phyloP scores from a whole-genome alignment of 2,329 filamentous ascomycete species.

The Pyrenophora seminiperda region DNA sequence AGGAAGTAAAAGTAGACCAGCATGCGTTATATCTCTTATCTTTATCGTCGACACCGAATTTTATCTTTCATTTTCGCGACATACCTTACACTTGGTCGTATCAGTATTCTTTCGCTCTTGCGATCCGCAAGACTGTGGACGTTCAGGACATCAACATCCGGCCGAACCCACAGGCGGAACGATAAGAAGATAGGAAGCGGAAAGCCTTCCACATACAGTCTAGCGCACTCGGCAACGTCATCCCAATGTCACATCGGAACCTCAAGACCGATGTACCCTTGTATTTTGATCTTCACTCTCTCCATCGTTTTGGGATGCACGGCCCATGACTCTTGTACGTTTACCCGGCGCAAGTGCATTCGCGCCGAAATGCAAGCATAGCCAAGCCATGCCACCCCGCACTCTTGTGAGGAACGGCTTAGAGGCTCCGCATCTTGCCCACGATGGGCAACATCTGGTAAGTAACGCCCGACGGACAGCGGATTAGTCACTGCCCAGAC shows the following conservation, averaged over 20 bases:
- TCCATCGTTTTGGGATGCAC: not conserved
- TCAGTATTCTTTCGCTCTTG: not conserved
- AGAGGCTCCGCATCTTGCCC: constrained; percentile 18
- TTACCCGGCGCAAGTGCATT: not conserved
- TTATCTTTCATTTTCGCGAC: not conserved
- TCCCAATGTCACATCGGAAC: not conserved
- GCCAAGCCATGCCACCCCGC: constrained; percentile 32
- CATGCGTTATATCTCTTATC: not conserved
- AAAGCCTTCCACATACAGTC: not conserved
- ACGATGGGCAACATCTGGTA: constrained; percentile 1
- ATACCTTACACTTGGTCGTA: not conserved
- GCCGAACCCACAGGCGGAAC: constrained; percentile 4
- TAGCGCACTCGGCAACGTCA: constrained; percentile 8
- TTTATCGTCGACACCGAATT: not conserved
- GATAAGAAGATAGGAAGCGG: constrained; percentile 7
- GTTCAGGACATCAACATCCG: not conserved
- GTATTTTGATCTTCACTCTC: constrained; percentile 2
- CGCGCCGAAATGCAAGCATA: constrained; percentile 13
- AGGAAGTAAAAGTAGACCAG: too few relatives aligned
- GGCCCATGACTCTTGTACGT: constrained; percentile 1
- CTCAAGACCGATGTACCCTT: not conserved
- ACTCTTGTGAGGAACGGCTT: constrained; percentile 22
- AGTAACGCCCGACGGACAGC: constrained; percentile 3
- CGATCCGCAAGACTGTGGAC: not conserved
- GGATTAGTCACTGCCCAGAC: constrained; percentile 15